Evolutionary conservation across 208 protist genomes (phyloP), one percentile per base, ranked within the genome.

Genomic region (Trypanosoma brucei): DNA sequence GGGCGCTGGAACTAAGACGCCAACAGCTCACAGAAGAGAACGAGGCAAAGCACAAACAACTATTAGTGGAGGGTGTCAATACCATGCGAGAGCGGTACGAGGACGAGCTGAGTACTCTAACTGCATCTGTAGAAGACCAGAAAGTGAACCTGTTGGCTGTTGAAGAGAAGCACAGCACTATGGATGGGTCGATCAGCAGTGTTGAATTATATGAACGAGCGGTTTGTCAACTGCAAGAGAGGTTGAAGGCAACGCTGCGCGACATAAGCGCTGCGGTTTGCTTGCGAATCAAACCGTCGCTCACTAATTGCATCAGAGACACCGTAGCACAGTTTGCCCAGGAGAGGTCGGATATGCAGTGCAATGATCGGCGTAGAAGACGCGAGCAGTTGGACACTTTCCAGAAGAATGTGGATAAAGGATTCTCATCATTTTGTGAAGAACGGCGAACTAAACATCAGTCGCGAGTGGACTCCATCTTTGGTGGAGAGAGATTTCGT

Each of bases 331-430:
- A 71, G 37, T 78, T 76, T 33, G 54, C 56, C 22, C 68, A 77
- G 57, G 69, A 81, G 52, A 68, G 80, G 3, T 45, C 64, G 9
- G 76, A 86, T 30, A 78, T 86, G 49, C 52, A 76, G 11, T 51
- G 48, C 2, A 60, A 65, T 55, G 80, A 86, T 58, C 14, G 49
- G 9, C 8, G 69, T 33, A 34, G 42, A 54, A 72, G 76, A 33
- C 22, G 31, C 3, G 59, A 74, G 3, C 35, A 65, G 13, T 49
- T 79, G 2, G 33, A 62, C 14, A 13, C 5, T 1, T 81, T 68
- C 51, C 63, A 57, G 6, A 34, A 72, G 8, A 50, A 62, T 22
- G 67, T 71, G 50, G 49, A 65, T 14, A 52, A 75, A n/a, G 55
- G 59, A 3, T 72, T 76, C 55, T 39, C 8, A 3, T 56, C 50